Percentiles rank a stretch among this genome's conserved stretches.
phyloP scores from a whole-genome alignment of 768 basidiomycete species.

The Mycena filopes region DNA sequence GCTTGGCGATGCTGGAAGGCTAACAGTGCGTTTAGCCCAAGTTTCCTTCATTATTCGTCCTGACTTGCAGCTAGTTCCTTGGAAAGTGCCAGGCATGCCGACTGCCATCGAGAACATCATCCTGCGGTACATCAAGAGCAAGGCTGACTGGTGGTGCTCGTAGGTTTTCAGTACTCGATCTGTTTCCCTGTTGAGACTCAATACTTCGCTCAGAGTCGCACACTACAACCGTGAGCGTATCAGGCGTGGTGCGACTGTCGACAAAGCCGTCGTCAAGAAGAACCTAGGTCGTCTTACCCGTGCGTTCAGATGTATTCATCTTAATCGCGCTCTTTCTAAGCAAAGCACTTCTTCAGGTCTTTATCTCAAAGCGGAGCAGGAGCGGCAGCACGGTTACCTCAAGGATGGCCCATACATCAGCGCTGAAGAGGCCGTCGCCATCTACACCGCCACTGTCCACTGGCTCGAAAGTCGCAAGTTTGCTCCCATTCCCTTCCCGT shows the following conservation, averaged over 20 bases:
- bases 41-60: not conserved
- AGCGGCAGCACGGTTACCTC: slow-evolving; percentile 97
- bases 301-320: slow-evolving; percentile 44
- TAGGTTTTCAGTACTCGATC: slow-evolving; percentile 46
- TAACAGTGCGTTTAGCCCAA: slow-evolving; percentile 65
- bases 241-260: slow-evolving; percentile 94
- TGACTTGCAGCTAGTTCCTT: slow-evolving; percentile 71
- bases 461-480: slow-evolving; percentile 99
- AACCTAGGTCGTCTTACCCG: slow-evolving; percentile 98
- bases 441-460: slow-evolving; percentile 98
- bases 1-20: slow-evolving; percentile 99
- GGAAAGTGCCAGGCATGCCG: slow-evolving; percentile 99
- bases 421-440: slow-evolving; percentile 98
- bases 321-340: slow-evolving; percentile 12
- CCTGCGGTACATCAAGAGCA: slow-evolving; percentile 97
- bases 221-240: slow-evolving; percentile 99
- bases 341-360: slow-evolving; percentile 65
- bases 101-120: slow-evolving; percentile 99
- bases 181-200: slow-evolving; percentile 2
- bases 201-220: slow-evolving; percentile 70
- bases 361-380: slow-evolving; percentile 98
- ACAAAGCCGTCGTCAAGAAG: slow-evolving; percentile 99
- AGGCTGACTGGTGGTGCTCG: slow-evolving; percentile 99
- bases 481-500: slow-evolving; percentile 99
- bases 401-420: slow-evolving; percentile 99